Conservation (phyloP, 106 monocot species). For the Ottelia alismoides region DNA sequence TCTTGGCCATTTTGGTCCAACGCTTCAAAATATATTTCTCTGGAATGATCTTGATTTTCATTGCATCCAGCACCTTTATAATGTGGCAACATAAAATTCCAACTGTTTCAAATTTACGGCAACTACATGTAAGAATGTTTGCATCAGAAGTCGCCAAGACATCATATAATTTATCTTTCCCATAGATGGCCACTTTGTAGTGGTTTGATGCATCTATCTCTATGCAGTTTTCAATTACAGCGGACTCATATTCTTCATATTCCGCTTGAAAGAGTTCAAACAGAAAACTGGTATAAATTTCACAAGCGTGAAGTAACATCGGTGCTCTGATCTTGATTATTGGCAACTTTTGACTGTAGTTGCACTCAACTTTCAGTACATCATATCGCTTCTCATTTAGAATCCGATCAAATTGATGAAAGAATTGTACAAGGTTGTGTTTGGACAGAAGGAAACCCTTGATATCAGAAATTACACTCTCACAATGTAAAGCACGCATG, state of each 20-base stretch:
- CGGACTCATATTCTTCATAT: conserved; percentile 60
- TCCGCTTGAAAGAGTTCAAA: conserved; percentile 71
- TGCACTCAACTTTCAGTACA: too few species aligned
- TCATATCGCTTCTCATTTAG: too few species aligned
- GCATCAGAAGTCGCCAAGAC: conserved; percentile 48
- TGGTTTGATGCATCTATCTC: conserved; percentile 35
- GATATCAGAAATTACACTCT: conserved; percentile 34
- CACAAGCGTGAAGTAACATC: too few species aligned
- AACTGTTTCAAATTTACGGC: conserved; percentile 56
- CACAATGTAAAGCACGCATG: conserved; percentile 47
- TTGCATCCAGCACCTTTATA: conserved; percentile 30
- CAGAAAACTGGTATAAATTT: conserved; percentile 38
- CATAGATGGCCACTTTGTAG: conserved; percentile 40
- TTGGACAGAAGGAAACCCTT: conserved; percentile 44
- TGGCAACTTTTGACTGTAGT: too few species aligned
- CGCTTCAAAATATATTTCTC: conserved; percentile 1
- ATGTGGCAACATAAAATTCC: conserved; percentile 65
- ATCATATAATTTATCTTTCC: conserved; percentile 30
- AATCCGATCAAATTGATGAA: too few species aligned
- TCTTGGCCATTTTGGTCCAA: too few species aligned
- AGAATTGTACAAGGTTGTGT: too few species aligned
- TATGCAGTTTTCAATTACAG: conserved; percentile 34
- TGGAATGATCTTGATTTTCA: background rate
- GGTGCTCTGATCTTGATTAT: too few species aligned
- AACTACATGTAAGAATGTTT: conserved; percentile 35